These are phyloP conservation scores for Mallotus japonicus DNA, from an alignment of 441 rosid species.

Conservation along the genomic window DNA sequence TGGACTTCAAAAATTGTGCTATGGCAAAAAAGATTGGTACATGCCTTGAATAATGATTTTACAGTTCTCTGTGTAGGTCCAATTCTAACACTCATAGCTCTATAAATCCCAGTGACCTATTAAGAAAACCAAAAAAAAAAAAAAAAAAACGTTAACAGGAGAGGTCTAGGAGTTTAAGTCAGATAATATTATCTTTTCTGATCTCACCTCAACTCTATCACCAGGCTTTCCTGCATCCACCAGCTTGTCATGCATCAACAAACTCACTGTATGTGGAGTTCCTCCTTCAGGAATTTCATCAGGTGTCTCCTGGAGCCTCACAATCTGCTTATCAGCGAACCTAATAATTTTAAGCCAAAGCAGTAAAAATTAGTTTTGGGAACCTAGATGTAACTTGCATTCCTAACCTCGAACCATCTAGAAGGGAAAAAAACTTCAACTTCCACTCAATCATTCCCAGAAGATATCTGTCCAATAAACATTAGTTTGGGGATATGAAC, in stretches of 20 bases:
- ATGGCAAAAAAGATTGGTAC: slow-evolving; percentile 13
- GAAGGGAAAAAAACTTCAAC: too few species aligned
- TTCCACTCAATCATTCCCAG: too few species aligned
- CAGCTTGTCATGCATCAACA: slow-evolving; percentile 94
- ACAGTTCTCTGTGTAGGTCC: slow-evolving; percentile 90
- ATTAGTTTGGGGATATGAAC: background rate
- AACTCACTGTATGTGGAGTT: slow-evolving; percentile 96
- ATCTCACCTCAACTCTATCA: slow-evolving; percentile 85
- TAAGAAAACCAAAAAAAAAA: slow-evolving; percentile 14
- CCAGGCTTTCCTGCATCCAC: slow-evolving; percentile 96
- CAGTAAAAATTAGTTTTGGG: background rate
- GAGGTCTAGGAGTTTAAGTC: background rate
- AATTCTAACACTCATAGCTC: slow-evolving; percentile 91
- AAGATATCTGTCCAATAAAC: background rate
- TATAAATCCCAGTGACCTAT: slow-evolving; percentile 90
- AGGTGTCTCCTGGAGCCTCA: slow-evolving; percentile 97
- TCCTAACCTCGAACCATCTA: background rate
- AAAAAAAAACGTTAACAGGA: slow-evolving; percentile 9
- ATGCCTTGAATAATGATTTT: slow-evolving; percentile 88
- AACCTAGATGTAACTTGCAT: background rate
- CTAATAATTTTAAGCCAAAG: slow-evolving; percentile 35
- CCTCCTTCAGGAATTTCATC: slow-evolving; percentile 98
- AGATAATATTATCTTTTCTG: background rate
- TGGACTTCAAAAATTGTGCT: slow-evolving; percentile 3
- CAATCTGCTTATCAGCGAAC: slow-evolving; percentile 97